These are phyloP conservation scores for Microbotryum saponariae DNA, from an alignment of 1,284 basidiomycete species.

Conservation along the genomic window DNA sequence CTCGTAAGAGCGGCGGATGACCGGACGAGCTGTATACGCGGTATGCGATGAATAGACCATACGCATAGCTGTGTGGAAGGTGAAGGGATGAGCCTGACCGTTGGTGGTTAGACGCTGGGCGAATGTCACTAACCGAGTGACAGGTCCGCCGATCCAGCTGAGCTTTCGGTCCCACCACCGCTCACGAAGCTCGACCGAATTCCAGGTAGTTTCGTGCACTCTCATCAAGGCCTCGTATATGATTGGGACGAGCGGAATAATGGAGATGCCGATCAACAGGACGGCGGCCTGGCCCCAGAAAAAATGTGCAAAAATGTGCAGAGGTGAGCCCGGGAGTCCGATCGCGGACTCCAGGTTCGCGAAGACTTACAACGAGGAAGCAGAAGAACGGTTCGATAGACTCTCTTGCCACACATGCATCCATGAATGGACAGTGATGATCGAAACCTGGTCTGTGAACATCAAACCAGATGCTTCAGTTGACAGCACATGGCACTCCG, in stretches of 20 bases:
- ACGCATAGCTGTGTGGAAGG: constrained; percentile 7
- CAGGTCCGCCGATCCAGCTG: constrained; percentile 24
- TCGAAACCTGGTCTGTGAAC: constrained; percentile 8
- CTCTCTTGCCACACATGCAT: constrained; percentile 7
- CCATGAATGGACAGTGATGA: constrained; percentile 28
- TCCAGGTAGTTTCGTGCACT: constrained; percentile 15
- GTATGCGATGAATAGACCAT: constrained; percentile 15
- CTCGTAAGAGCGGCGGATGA: constrained; percentile 7
- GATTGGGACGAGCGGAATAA: constrained; percentile 13
- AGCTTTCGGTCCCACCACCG: constrained; percentile 20
- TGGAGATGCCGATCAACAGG: constrained; percentile 15
- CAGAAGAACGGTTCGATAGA: constrained; percentile 22
- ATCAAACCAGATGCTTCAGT: not conserved
- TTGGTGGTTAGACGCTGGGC: not conserved
- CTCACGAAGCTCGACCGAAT: not conserved
- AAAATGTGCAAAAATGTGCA: not conserved
- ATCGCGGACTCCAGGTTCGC: not conserved
- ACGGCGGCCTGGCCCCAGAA: constrained; percentile 2
- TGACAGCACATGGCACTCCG: not conserved
- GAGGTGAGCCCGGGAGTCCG: not conserved
- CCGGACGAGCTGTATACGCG: constrained; percentile 1
- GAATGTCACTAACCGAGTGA: constrained; percentile 11
- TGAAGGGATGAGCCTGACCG: not conserved
- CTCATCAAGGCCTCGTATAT: constrained; percentile 1
- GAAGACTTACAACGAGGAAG: constrained; percentile 14